Conservation (phyloP, 768 basidiomycete genomes). For the Nidularia pulvinata region DNA sequence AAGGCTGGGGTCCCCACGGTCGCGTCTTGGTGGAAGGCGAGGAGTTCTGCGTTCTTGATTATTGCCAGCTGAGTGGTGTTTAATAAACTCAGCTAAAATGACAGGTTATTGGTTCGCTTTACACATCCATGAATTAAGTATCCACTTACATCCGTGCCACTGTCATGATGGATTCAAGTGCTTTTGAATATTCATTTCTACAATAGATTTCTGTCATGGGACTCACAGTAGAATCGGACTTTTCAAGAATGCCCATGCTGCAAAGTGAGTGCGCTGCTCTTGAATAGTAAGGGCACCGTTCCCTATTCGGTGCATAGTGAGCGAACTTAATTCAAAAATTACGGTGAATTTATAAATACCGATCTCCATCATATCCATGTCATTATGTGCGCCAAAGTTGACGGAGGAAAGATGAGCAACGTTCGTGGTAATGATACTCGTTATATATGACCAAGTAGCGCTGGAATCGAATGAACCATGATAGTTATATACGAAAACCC, state of each 20-base stretch:
- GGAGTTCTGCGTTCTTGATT: constrained; percentile 48
- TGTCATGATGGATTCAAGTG: constrained; percentile 4
- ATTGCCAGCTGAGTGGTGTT: constrained; percentile 40
- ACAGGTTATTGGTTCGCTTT: not conserved
- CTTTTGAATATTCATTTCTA: not conserved
- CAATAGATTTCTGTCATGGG: not conserved
- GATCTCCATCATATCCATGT: constrained; percentile 62
- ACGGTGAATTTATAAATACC: constrained; percentile 9
- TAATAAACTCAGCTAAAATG: constrained; percentile 38
- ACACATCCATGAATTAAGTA: not conserved
- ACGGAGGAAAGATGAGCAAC: constrained; percentile 35
- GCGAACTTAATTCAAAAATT: no score
- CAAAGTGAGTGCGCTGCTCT: constrained; percentile 57
- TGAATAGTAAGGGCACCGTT: constrained; percentile 47
- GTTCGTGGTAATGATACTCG: constrained; percentile 40
- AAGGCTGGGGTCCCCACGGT: constrained; percentile 42
- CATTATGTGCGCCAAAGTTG: constrained; percentile 50
- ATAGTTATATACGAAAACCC: not conserved
- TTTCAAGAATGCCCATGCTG: constrained; percentile 58
- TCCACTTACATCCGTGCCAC: constrained; percentile 35
- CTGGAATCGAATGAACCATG: constrained; percentile 12
- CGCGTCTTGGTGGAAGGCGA: constrained; percentile 55
- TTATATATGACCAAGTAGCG: constrained; percentile 49
- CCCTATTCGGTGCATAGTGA: constrained; percentile 26
- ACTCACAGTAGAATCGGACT: constrained; percentile 52